Percentiles rank a stretch among this genome's conserved stretches.
phyloP scores from a whole-genome alignment of 208 protist genomes.

The Ichthyophonus hoferi region DNA sequence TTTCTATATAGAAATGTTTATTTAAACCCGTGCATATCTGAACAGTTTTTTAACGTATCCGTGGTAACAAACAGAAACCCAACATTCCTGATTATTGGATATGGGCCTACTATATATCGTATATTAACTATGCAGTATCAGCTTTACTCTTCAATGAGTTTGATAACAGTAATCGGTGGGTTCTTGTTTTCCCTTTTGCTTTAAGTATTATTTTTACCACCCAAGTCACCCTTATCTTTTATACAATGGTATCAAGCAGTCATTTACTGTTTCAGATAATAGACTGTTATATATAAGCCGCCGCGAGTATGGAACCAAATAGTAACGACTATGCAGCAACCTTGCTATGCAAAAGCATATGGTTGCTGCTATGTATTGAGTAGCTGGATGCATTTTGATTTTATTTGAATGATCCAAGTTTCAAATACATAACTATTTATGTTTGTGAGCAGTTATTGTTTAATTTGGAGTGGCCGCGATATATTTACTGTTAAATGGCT shows the following conservation, averaged over 20 bases:
- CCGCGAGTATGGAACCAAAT: no score
- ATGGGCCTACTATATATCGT: constrained; percentile 49
- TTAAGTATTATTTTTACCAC: no score
- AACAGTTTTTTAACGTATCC: no score
- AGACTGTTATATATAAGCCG: no score
- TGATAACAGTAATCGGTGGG: background rate
- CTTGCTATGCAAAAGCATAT: no score
- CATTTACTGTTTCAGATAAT: no score
- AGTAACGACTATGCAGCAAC: no score
- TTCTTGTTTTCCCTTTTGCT: no score
- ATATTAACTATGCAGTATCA: constrained; percentile 31
- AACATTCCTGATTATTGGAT: constrained; percentile 52
- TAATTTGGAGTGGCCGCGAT: background rate
- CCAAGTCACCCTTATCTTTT: no score
- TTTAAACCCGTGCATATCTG: no score
- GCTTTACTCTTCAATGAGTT: constrained; percentile 39
- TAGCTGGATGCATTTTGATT: background rate
- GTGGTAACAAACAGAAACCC: constrained; percentile 26
- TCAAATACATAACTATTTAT: background rate
- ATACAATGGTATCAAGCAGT: no score
- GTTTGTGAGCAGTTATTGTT: background rate
- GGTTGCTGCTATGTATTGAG: background rate
- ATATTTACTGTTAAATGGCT: background rate
- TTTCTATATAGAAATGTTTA: no score
- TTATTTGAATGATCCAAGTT: background rate